Percentiles rank a stretch among this genome's conserved stretches.
Conservation (phyloP, 208 protist genomes). For the Wallacemonas sp. region DNA sequence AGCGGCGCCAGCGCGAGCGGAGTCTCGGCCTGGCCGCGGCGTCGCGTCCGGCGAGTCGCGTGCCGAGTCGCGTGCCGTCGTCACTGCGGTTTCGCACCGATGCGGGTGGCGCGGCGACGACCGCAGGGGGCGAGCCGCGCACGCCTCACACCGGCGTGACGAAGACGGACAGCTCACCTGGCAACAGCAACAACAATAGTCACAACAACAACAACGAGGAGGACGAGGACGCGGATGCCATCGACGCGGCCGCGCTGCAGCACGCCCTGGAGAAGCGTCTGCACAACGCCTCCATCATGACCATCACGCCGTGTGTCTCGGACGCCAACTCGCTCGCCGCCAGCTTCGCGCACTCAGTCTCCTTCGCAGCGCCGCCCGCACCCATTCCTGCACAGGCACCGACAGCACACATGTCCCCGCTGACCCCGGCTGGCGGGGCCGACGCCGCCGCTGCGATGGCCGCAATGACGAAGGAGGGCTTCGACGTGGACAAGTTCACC, state of each 20-base stretch:
- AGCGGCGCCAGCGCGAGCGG: conserved; percentile 11
- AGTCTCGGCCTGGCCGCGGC: neutral
- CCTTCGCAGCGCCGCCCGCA: neutral
- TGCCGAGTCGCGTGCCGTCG: conserved; percentile 1
- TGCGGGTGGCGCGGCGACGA: neutral
- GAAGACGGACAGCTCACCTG: no score
- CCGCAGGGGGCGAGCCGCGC: no score
- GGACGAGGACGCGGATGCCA: conserved; percentile 24
- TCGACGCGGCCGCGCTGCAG: conserved; percentile 64
- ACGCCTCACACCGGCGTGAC: no score
- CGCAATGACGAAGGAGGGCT: neutral
- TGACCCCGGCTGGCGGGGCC: neutral
- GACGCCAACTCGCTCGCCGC: neutral
- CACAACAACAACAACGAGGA: no score
- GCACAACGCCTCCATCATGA: conserved; percentile 15
- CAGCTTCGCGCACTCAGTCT: neutral
- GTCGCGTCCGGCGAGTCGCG: neutral
- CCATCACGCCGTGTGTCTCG: conserved; percentile 17
- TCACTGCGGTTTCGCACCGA: neutral
- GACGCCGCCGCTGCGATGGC: neutral
- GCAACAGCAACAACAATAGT: no score
- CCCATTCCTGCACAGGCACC: conserved; percentile 1
- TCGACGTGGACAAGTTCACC: conserved; percentile 20
- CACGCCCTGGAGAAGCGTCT: conserved; percentile 65
- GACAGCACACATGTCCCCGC: neutral